Base-by-base conservation (phyloP, 78 protist species). In the Pigoraptor vietnamica region DNA sequence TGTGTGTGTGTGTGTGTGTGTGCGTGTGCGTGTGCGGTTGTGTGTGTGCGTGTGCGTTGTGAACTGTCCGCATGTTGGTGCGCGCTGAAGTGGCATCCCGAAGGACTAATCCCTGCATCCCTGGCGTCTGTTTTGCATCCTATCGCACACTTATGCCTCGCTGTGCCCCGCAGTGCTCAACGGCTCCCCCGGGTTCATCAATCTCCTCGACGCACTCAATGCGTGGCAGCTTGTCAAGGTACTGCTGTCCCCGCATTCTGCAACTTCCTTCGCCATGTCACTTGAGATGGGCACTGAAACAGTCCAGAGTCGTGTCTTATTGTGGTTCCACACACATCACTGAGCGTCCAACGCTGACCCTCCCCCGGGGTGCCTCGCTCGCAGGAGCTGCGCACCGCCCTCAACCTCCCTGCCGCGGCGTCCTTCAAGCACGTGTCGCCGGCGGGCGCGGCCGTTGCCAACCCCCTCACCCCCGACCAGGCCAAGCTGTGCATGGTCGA, bases 351-450 rank as follows among this genome's bases (percentile, higher is more conserved):
- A 81, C 84, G 84, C 84, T 29, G n/a, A 21, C 84, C 23, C 84
- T 81, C 84, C 84, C 34, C 2, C 37, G 39, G 24, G 37, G 29
- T 21, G 29, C 14, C 67, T 6, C 67, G 14, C 67, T 21, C 14
- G 67, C 67, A 48, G 38, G 98, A 96, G 91, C 87, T 90, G 67
- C 36, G 33, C 39, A 36, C 0, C 0, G 96, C 96, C 2, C 84
- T 88, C 34, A 89, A 87, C 87, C 93, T 96, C 23, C 94, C 95
- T 2, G 98, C 98, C 2, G 98, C 98, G 0, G 96, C 98, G 25
- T 96, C 98, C n/a, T 96, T 96, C 95, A 96, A 96, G 95, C 98
- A 96, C 91, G 96, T 94, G 38, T 40, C 90, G 39, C 98, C 98
- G 1, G 98, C 98, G 14, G 98, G 97, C 34, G 92, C 90, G 21